Percentiles rank a stretch among this genome's conserved stretches.
These are phyloP conservation scores for Quillaja saponaria DNA, from an alignment of 306 rosid genomes.

Conservation along the genomic window DNA sequence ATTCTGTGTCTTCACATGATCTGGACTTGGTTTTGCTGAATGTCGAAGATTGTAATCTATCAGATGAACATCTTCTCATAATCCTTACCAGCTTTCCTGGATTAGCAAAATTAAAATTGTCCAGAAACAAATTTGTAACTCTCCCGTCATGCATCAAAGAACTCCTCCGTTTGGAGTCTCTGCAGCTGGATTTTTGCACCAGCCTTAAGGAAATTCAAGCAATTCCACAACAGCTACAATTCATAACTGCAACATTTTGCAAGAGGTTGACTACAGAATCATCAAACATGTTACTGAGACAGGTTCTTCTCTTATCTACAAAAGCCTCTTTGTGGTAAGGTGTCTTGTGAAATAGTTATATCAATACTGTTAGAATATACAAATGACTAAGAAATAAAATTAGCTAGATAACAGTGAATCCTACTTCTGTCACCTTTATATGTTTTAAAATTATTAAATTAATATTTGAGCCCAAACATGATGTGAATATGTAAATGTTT, in stretches of 20 bases:
- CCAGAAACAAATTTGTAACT: background rate
- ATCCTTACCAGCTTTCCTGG: background rate
- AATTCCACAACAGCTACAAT: background rate
- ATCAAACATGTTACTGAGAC: background rate
- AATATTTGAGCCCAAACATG: too few species aligned
- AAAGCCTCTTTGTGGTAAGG: too few species aligned
- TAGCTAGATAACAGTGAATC: too few species aligned
- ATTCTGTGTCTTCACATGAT: too few species aligned
- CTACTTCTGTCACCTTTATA: too few species aligned
- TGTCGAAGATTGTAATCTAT: background rate
- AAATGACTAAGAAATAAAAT: too few species aligned
- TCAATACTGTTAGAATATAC: too few species aligned
- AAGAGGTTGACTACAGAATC: background rate
- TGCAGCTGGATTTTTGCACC: background rate
- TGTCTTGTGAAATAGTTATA: background rate
- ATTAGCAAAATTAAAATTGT: background rate
- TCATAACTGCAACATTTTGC: background rate
- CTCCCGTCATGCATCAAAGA: slow-evolving; percentile 14
- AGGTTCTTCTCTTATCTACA: slow-evolving; percentile 9
- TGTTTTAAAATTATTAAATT: too few species aligned
- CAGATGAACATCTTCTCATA: slow-evolving; percentile 16
- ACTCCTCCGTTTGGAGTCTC: background rate
- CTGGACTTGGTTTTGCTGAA: background rate
- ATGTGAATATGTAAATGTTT: too few species aligned
- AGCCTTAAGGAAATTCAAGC: slow-evolving; percentile 17